phyloP scores from a whole-genome alignment of 2,329 filamentous ascomycete genomes.

The Fusarium temperatum region DNA sequence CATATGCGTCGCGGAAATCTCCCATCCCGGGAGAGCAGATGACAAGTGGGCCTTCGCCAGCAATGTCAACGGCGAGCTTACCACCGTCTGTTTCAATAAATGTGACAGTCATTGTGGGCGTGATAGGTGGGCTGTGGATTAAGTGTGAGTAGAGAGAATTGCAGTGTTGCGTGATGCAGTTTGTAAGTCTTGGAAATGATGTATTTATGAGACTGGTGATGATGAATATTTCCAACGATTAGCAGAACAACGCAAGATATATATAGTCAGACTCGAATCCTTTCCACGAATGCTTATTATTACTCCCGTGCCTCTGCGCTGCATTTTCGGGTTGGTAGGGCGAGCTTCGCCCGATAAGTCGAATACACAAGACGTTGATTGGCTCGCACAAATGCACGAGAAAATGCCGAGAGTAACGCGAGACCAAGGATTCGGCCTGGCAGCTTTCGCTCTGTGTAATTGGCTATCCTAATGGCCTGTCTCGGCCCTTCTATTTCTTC shows the following conservation, averaged over 20 bases:
- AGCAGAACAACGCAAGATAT: neutral
- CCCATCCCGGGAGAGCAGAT: constrained; percentile 28
- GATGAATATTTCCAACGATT: rapidly evolving
- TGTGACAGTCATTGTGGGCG: constrained; percentile 7
- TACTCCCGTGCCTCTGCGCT: neutral
- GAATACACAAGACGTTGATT: neutral
- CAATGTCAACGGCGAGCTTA: constrained; percentile 21
- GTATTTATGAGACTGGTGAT: neutral
- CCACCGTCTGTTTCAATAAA: constrained; percentile 26
- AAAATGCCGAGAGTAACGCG: constrained; percentile 18
- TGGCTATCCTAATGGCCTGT: rapidly evolving
- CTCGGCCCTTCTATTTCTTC: neutral
- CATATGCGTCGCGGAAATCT: constrained; percentile 26
- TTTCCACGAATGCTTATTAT: neutral
- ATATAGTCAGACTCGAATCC: neutral
- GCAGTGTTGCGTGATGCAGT: too few species aligned
- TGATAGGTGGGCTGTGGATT: neutral
- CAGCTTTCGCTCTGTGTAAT: rapidly evolving
- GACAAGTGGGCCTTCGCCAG: constrained; percentile 19
- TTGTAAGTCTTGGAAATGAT: rapidly evolving
- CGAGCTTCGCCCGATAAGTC: neutral
- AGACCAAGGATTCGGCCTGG: neutral
- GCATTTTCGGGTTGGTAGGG: neutral
- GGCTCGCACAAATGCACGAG: constrained; percentile 2
- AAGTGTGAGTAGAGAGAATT: neutral